phyloP scores from a whole-genome alignment of 2,329 filamentous ascomycete species.

The Ceratocystiopsis brevicomis region DNA sequence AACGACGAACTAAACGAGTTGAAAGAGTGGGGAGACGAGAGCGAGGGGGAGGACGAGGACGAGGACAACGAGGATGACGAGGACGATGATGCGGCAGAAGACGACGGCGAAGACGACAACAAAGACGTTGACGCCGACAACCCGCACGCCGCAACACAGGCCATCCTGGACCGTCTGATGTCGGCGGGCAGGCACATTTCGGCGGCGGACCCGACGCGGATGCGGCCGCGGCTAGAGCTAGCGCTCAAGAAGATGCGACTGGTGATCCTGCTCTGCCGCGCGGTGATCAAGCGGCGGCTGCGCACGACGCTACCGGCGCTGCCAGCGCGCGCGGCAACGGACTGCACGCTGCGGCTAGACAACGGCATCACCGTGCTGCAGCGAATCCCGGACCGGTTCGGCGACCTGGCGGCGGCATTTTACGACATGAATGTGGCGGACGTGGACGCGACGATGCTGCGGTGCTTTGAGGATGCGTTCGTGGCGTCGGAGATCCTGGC shows the following conservation, averaged over 20 bases:
- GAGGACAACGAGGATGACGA: constrained; percentile 17
- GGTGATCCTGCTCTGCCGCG: constrained; percentile 48
- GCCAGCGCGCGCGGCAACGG: constrained; percentile 13
- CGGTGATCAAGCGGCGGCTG: constrained; percentile 49
- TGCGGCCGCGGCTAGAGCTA: constrained; percentile 46
- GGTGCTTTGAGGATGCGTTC: constrained; percentile 41
- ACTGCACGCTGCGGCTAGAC: constrained; percentile 29
- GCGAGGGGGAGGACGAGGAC: constrained; percentile 21
- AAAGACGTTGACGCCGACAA: constrained; percentile 11
- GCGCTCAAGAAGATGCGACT: constrained; percentile 48
- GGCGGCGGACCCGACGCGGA: constrained; percentile 39
- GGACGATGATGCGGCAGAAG: constrained; percentile 7
- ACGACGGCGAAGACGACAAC: constrained; percentile 5
- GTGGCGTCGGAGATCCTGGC: constrained; percentile 34
- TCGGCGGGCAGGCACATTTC: constrained; percentile 39
- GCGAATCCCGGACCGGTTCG: constrained; percentile 45
- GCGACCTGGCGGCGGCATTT: constrained; percentile 51
- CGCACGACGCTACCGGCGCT: constrained; percentile 38
- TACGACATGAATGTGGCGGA: constrained; percentile 46
- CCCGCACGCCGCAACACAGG: constrained; percentile 25
- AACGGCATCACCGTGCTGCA: constrained; percentile 36
- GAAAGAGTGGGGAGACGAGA: constrained; percentile 58
- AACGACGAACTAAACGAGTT: constrained; percentile 72
- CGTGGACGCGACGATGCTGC: constrained; percentile 38
- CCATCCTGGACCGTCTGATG: constrained; percentile 51